Evolutionary conservation across 257 asterid genomes (phyloP).

Genomic region (Lavandula angustifolia): DNA sequence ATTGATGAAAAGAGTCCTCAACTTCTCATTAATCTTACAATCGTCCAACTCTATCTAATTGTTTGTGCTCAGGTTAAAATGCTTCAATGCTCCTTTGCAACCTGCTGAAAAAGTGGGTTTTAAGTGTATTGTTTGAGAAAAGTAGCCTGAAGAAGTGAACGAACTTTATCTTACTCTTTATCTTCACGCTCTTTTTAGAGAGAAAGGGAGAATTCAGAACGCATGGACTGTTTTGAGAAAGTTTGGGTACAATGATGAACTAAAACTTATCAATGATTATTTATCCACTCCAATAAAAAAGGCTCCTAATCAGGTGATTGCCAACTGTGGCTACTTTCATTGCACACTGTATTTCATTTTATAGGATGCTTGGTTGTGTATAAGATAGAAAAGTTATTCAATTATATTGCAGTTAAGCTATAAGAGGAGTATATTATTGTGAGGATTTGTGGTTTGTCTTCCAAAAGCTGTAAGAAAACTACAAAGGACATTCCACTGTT

Average conservation of each 20-base stretch:
- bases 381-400: no score
- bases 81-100: slow-evolving; percentile 89
- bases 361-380: no score
- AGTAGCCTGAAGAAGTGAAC: slow-evolving; percentile 88
- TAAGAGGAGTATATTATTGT: not conserved
- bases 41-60: slow-evolving; percentile 23
- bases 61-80: slow-evolving; percentile 62
- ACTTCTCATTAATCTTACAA: not conserved
- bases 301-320: slow-evolving; percentile 89
- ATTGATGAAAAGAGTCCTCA: not conserved
- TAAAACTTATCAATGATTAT: slow-evolving; percentile 72
- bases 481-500: not conserved
- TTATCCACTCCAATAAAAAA: slow-evolving; percentile 66
- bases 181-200: slow-evolving; percentile 92
- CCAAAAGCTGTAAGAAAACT: not conserved
- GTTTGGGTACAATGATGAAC: slow-evolving; percentile 86
- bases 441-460: slow-evolving; percentile 6
- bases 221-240: slow-evolving; percentile 89
- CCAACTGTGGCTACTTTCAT: slow-evolving; percentile 21
- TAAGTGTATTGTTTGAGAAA: slow-evolving; percentile 81
- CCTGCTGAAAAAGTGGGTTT: slow-evolving; percentile 87
- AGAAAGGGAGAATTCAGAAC: slow-evolving; percentile 87
- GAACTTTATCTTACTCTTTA: slow-evolving; percentile 84
- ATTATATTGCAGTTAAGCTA: not conserved
- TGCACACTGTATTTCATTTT: no score